Base-by-base conservation (phyloP, 2,329 filamentous ascomycete genomes). In the Aspergillus neotritici region DNA sequence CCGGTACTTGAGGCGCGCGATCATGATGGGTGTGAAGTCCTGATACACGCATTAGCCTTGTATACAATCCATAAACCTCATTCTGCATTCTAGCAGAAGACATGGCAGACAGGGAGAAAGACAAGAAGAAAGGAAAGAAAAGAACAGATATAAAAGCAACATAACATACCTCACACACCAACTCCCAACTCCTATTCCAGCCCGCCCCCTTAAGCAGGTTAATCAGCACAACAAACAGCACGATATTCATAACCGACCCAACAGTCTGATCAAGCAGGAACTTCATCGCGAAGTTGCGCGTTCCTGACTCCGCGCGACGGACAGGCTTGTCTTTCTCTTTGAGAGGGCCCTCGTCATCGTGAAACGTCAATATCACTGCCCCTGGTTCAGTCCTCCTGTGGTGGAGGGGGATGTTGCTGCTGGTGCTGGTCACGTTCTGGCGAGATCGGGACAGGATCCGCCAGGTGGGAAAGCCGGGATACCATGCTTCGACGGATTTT, bases 1-100 rank as follows among this genome's bases (percentile, higher is more conserved):
- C 79, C 86, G 88, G 45, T 90, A 72, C 58, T 78, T 83, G 67
- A 84, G 80, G 1, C 87, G 83, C 0, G 88, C 87, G 34, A 69
- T 58, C 53, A 87, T 72, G 43, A 91, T 72, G 0, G 75, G 72
- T 67, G 72, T 77, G 52, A 86, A 84, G 60, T 86, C 83, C 34
- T 70, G 11, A n/a, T n/a, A 7, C 14, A 13, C 8, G 3, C 3
- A 35, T 47, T 35, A 41, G 15, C 12, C 21, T 25, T 25, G 21
- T 25, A 25, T 9, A 25, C 7, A 25, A 25, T 5, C 4, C 17
- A 3, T 17, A 5, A 3, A 17, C 5, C 5, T 3, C 17, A 17
- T 17, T 17, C 17, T 17, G 4, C 17, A 17, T 4, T 17, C 21
- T 6, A 6, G 21, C 21, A 21, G 21, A 21, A 21, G n/a, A n/a